Evolutionary conservation across 495 filamentous ascomycete species (phyloP), one percentile per base, ranked within the genome.

Genomic region (Hypoxylon rickii): DNA sequence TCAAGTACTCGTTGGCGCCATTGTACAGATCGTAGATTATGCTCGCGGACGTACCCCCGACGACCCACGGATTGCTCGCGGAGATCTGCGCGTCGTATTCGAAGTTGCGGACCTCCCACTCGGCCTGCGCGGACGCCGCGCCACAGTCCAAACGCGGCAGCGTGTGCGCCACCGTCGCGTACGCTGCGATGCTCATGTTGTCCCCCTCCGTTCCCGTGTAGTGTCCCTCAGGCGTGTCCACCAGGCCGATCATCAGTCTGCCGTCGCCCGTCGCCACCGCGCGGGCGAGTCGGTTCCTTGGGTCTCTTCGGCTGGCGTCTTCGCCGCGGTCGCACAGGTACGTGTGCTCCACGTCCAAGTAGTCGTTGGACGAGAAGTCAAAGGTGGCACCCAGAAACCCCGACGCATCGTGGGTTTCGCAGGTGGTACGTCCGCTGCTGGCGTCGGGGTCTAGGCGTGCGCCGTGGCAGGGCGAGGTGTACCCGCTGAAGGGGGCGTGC

Each of bases 351-450:
- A 59, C 4, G 20, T 2, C 33, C 26, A 59, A 10, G 29, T 42
- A 59, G 37, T 60, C 56, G 56, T 60, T 60, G 1, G 29, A 32
- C 22, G 56, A 37, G 49, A 53, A 60, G 18, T 60, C 50, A 32
- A 60, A 60, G 7, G 2, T 38, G 3, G 31, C 31, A 7, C 16
- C 12, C 22, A 46, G 3, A 8, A 18, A 18, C 2, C 24, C 26
- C 16, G 3, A 13, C 3, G 32, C 26, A n/a, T 34, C 43, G 6
- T 13, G 13, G 7, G 20, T 16, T 4, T 54, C 50, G 29, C 56
- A 60, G 4, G n/a, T 11, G 7, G 33, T 53, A 44, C 44, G 47
- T 18, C 50, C 56, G 44, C 56, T 60, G n/a, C 32, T 53, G 0
- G 36, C 39, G 18, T 60, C 49, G 4, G 24, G 24, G 18, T 36